Base-by-base conservation (phyloP, 257 asterid genomes). In the Solanum lignicaule region DNA sequence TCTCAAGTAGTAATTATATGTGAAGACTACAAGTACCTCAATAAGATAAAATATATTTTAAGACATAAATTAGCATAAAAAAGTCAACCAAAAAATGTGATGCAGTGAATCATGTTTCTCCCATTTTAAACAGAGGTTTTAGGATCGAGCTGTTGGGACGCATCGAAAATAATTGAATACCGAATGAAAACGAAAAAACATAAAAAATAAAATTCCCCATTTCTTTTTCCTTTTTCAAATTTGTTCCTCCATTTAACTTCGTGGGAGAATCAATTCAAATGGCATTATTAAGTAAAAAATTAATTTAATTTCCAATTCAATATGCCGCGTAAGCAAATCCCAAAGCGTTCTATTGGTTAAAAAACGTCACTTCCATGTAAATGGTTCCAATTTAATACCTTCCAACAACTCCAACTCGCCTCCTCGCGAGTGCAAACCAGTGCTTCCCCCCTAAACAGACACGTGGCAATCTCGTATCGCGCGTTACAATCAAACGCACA, bases 111-210 rank as follows among this genome's bases (percentile, higher is more conserved):
- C 10, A 18, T 7, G 0, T 16, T 0, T 18, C 10, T 52, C 10
- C 1, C 6, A 0, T 52, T 52, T 2, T 18, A 52, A 52, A 52
- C 4, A 18, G 0, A 16, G 23, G 0, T 52, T 2, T 52, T 0
- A 52, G 0, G 0, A 16, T 52, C 0, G 0, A 6, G 0, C 0
- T 7, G 0, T 52, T 18, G 4, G 0, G 0, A 0, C 2, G 0
- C n/a, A 18, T 1, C 9, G 0, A 52, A 18, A 16, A 52, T 52
- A 52, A 52, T 52, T 18, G 3, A 52, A 52, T 4, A 1, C 4
- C 1, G 0, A 52, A 18, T 18, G 8, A 52, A 52, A 18, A 52
- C 0, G 0, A 18, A 18, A 52, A 58, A 58, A 18, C 11, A 58
- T 7, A 58, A 58, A 58, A 58, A 1, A 27, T 1, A 27, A 58